phyloP scores from a whole-genome alignment of 192 early-diverging fungal genomes.

The Backusella sp. region DNA sequence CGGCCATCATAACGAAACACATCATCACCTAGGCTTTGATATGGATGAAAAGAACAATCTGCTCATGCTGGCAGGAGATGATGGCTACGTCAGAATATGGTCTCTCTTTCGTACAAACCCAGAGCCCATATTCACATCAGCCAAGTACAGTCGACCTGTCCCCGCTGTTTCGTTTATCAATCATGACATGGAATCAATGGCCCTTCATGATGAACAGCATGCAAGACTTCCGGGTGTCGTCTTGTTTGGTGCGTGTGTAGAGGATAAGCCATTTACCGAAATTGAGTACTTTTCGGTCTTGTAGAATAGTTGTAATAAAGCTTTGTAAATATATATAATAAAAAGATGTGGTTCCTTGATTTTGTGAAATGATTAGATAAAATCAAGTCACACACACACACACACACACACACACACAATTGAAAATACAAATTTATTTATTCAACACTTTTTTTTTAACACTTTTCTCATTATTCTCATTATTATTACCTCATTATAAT shows the following conservation, averaged over 20 bases:
- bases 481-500: background rate
- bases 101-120: background rate
- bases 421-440: too few relatives aligned
- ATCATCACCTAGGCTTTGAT: background rate
- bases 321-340: background rate
- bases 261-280: background rate
- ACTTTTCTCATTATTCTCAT: too few relatives aligned
- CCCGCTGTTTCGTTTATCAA: background rate
- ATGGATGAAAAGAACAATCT: background rate
- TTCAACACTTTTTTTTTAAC: too few relatives aligned
- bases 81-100: conserved; percentile 3
- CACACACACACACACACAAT: too few relatives aligned
- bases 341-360: too few relatives aligned
- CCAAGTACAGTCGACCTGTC: background rate
- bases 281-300: background rate
- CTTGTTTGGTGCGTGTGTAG: background rate
- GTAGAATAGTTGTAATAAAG: background rate
- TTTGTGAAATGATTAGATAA: too few relatives aligned
- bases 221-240: background rate
- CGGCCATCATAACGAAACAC: conserved; percentile 1
- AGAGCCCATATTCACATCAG: background rate
- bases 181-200: background rate
- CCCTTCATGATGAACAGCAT: background rate
- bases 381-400: too few relatives aligned
- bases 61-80: background rate